These are phyloP conservation scores for Aspergillus uvarum DNA, from an alignment of 2,329 filamentous ascomycete species.

Conservation along the genomic window DNA sequence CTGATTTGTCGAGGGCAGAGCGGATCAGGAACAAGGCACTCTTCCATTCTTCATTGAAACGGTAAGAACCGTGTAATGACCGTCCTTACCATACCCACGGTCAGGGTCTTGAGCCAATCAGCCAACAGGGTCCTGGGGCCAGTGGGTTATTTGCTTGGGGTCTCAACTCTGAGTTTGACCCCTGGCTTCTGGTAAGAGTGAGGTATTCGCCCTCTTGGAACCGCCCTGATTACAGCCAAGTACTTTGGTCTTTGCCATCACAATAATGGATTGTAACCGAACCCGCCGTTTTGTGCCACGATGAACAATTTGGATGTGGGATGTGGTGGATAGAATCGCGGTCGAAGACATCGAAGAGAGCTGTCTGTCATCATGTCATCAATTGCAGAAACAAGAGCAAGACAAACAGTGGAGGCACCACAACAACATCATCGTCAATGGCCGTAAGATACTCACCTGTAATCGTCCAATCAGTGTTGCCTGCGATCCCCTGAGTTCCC, in stretches of 20 bases:
- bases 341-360: neutral
- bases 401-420: too few species aligned
- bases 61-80: neutral
- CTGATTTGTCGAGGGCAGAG: neutral
- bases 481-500: neutral
- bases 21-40: constrained; percentile 4
- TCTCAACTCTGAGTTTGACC: neutral
- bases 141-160: neutral
- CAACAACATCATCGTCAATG: too few species aligned
- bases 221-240: neutral
- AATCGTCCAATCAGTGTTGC: neutral
- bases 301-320: neutral
- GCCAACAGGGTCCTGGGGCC: constrained; percentile 4
- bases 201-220: neutral
- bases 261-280: neutral
- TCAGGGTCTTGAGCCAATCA: constrained; percentile 8
- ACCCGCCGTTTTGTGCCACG: neutral
- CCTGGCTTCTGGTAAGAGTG: neutral
- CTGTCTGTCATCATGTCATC: too few species aligned
- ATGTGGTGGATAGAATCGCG: neutral
- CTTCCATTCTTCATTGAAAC: neutral
- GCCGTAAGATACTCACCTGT: too few species aligned
- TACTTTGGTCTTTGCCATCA: neutral
- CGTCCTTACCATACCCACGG: neutral
- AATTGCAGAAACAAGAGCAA: too few species aligned